Evolutionary conservation across 768 basidiomycete genomes (phyloP).

Genomic region (Amanita molliuscula): DNA sequence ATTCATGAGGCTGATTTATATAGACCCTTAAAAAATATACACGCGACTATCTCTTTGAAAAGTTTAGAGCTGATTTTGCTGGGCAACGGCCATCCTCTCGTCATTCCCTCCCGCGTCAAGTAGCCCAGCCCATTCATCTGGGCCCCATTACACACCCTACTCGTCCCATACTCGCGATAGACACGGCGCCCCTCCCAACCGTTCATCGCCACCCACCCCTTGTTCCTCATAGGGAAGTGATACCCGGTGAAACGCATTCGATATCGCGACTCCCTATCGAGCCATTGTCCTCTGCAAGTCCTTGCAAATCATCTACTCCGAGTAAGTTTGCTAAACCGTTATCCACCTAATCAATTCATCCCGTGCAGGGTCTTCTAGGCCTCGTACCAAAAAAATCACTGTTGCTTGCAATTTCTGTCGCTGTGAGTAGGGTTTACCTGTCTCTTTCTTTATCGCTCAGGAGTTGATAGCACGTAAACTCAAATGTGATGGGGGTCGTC

Average conservation of each 20-base stretch:
- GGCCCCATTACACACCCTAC: conserved; percentile 33
- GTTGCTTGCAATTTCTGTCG: conserved; percentile 90
- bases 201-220: conserved; percentile 35
- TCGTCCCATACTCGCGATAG: conserved; percentile 52
- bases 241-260: conserved; percentile 34
- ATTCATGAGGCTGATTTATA: conserved; percentile 12
- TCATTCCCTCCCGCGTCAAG: conserved; percentile 35
- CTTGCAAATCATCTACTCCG: conserved; percentile 21
- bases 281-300: conserved; percentile 21
- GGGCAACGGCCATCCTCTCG: conserved; percentile 37
- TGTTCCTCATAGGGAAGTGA: conserved; percentile 33
- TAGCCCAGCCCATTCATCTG: conserved; percentile 28
- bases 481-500: conserved; percentile 81
- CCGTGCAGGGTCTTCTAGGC: conserved; percentile 44
- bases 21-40: conserved; percentile 84
- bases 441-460: conserved; percentile 8
- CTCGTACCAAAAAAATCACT: conserved; percentile 76
- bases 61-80: conserved; percentile 54
- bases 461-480: conserved; percentile 62
- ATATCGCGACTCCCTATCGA: conserved; percentile 34
- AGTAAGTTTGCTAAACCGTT: conserved; percentile 14
- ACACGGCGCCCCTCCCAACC: conserved; percentile 41
- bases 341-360: conserved; percentile 5
- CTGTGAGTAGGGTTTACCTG: conserved; percentile 39
- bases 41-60: conserved; percentile 72